Evolutionary conservation across 495 filamentous ascomycete species (phyloP).

Genomic region (Cairneyella variabilis): DNA sequence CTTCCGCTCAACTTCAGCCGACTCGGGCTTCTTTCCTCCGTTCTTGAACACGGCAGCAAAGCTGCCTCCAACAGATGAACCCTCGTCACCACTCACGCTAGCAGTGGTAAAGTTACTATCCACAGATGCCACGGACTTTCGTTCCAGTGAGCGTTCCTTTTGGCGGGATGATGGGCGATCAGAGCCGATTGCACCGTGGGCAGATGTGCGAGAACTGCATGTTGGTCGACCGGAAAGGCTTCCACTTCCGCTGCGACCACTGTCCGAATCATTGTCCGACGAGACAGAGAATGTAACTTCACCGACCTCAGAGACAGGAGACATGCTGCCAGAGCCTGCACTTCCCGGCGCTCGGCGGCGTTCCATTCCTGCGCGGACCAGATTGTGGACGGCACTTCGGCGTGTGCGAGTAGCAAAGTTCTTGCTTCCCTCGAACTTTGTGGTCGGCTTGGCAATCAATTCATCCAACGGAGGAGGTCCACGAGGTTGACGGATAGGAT

Average conservation of each 20-base stretch:
- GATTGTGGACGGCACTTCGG: constrained; percentile 83
- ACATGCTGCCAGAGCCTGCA: constrained; percentile 68
- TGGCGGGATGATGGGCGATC: constrained; percentile 60
- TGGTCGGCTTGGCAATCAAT: constrained; percentile 82
- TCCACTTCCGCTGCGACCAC: constrained; percentile 71
- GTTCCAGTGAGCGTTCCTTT: constrained; percentile 59
- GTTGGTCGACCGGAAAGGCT: constrained; percentile 76
- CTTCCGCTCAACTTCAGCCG: constrained; percentile 64
- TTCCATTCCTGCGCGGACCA: constrained; percentile 86
- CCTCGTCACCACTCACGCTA: constrained; percentile 59
- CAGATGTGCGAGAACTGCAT: constrained; percentile 72
- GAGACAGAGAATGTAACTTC: constrained; percentile 69
- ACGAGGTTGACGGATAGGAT: constrained; percentile 89
- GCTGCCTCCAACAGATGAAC: constrained; percentile 39
- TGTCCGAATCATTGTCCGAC: constrained; percentile 73
- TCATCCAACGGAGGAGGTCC: constrained; percentile 92
- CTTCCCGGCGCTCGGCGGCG: constrained; percentile 65
- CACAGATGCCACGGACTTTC: constrained; percentile 40
- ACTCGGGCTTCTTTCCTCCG: constrained; percentile 41
- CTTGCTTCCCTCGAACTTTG: constrained; percentile 95
- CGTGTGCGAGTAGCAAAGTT: constrained; percentile 95
- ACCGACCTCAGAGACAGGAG: constrained; percentile 77
- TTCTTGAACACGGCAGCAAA: constrained; percentile 59
- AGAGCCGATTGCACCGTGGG: constrained; percentile 80
- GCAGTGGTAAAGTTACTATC: constrained; percentile 54